Evolutionary conservation across 2,329 filamentous ascomycete genomes (phyloP), one percentile per base, ranked within the genome.

Genomic region (Exophiala spinifera): DNA sequence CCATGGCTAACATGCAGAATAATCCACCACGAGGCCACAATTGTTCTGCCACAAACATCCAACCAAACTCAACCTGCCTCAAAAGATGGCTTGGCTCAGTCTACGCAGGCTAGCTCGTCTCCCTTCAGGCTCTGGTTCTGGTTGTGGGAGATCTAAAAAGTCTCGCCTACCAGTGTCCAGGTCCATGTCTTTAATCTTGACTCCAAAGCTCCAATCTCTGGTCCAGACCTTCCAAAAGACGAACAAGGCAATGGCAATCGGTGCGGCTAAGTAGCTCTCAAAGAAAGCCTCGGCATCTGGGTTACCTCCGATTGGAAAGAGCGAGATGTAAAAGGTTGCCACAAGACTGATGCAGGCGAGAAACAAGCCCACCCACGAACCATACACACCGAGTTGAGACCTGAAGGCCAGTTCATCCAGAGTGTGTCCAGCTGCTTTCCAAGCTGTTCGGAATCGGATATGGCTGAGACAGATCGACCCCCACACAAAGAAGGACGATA

Each of bases 381-480:
- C 92, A 8, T 80, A 63, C 8, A 94, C 75, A 56, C 92, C 92
- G 3, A 88, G 81, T 67, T 95, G 90, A 0, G 88, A 89, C 37
- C 74, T 77, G 76, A 94, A 96, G 3, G 91, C 87, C 2, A 97
- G 79, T 64, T 95, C 88, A 51, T 84, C 77, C 33, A 91, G 74
- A n/a, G 75, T 79, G 67, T 86, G 86, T 36, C 87, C 88, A 57
- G 85, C 82, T 13, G 74, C 67, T 44, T 76, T 78, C 89, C 90
- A 95, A n/a, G 85, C 89, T 17, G 75, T 74, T 59, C 91, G 89
- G 80, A 96, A 96, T 51, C 91, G 89, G 66, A 96, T 95, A 72
- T 96, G 91, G 31, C 48, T 48, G 19, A 59, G 36, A 34, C 55
- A 58, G 49, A 62, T 62, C 19, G 55, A 58, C 13, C 57, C 60